Evolutionary conservation across 1,139 yeast genomes (phyloP), one percentile per base, ranked within the genome.

Genomic region (Yamadazyma diddensiae): DNA sequence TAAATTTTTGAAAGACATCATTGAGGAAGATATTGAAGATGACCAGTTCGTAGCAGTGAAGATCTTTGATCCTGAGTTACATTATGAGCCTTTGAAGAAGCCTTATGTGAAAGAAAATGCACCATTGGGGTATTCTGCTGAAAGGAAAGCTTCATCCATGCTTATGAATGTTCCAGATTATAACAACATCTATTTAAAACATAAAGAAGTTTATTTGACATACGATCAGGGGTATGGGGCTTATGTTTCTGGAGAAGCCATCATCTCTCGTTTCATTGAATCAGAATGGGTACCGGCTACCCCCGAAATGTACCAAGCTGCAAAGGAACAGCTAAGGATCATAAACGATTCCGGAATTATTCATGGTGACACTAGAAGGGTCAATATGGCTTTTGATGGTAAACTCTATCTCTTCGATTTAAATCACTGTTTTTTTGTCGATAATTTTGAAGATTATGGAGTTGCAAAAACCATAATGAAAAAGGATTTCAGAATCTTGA

Each of bases 341-440:
- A 29, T 29, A 5, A 27, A 29, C 15, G 13, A 23, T 10, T 21
- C 27, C 5, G 31, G 31, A 13, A 18, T 29, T 3, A 79, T 73
- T 24, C 79, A 73, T 50, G 54, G 79, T 30, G 79, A 73, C 45
- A 73, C 73, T 39, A 73, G 73, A 49, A 78, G 79, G 2, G 79
- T 73, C 41, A 73, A 73, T 43, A 51, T 73, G 28, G 55, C 73
- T 32, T 73, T 21, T 18, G 16, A 20, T 6, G 22, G 21, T 14
- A 22, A 22, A 15, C 19, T 13, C n/a, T 21, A 28, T 15, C 19
- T 28, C 6, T 21, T 10, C 24, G 30, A 28, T 12, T 26, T 28
- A 15, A 26, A 22, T 13, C 15, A 18, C 22, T 65, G n/a, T n/a
- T n/a, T n/a, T n/a, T n/a, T n/a, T n/a, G n/a, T n/a, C n/a, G n/a